Evolutionary conservation across 129 eudicot genomes (phyloP).

Genomic region (Lactuca saligna): DNA sequence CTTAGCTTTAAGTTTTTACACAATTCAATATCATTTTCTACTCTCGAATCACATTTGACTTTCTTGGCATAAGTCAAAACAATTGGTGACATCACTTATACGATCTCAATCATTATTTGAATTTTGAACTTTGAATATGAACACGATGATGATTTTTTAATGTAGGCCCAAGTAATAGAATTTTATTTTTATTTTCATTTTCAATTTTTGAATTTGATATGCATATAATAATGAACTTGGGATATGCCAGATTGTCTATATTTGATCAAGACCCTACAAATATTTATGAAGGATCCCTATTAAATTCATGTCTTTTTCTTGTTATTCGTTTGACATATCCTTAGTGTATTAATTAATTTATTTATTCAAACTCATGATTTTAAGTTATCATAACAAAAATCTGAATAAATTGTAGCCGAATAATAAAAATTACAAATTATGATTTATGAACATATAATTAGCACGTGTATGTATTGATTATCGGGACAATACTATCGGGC

Average conservation of each 20-base stretch:
- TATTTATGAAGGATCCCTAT: slow-evolving; percentile 25
- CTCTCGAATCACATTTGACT: background rate
- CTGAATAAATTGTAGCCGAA: background rate
- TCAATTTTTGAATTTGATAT: slow-evolving; percentile 6
- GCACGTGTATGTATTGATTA: background rate
- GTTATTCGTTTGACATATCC: background rate
- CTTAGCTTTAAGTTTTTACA: background rate
- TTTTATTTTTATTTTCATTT: slow-evolving; percentile 11
- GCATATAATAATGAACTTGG: slow-evolving; percentile 15
- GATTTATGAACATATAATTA: background rate
- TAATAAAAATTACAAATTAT: background rate
- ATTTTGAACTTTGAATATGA: background rate
- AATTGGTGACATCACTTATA: background rate
- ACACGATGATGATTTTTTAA: background rate
- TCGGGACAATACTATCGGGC: slow-evolving; percentile 30
- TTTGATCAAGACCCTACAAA: slow-evolving; percentile 36
- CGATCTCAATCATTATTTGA: slow-evolving; percentile 4
- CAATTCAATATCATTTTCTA: too few species aligned
- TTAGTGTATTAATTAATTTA: background rate
- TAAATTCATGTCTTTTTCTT: slow-evolving; percentile 20
- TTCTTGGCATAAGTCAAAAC: background rate
- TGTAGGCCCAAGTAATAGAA: slow-evolving; percentile 7
- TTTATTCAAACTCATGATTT: slow-evolving; percentile 4
- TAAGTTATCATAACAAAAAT: background rate
- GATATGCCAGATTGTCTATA: slow-evolving; percentile 35